Evolutionary conservation across 192 early-diverging fungal genomes (phyloP), one percentile per base, ranked within the genome.

Genomic region (Rhizophagus prolifer): DNA sequence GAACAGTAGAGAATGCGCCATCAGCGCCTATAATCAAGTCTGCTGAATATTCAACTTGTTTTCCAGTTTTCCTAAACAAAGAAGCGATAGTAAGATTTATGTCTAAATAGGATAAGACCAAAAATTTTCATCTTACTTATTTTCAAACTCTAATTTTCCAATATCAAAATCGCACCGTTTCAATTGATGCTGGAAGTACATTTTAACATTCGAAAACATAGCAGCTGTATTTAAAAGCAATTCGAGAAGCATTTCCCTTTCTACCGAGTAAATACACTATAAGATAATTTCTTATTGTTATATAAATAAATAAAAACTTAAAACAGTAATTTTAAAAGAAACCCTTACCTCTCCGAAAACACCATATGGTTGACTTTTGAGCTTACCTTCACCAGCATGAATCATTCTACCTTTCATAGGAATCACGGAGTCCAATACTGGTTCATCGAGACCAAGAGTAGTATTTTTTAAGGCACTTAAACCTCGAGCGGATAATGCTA

Each of bases 351-450:
- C 91, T 58, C 92, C 93, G 85, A 92, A 91, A 72, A 95, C 87
- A 75, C 94, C 94, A 85, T 99, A 99, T 4, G 88, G 83, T 85
- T 97, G 95, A 74, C 89, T 92, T 38, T 83, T 80, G 74, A 91
- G 92, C 60, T 82, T 79, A 6, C 94, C 94, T 60, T 78, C 65
- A 1, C 83, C 88, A 13, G 89, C 64, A 79, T 99, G 97, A 34
- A 99, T 89, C 95, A 97, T 94, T 58, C 97, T 87, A 13, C 94
- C 95, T 59, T 90, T 89, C 96, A 99, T 97, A 3, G 96, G 97
- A 25, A 97, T 89, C 25, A 91, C 89, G 9, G 84, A 83, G 50
- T 86, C 81, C 77, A 95, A 78, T 58, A 97, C 89, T 9, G 83
- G 80, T 14, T 87, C 78, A 34, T 93, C 92, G 16, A 93, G 77